Evolutionary conservation across 2,329 filamentous ascomycete species (phyloP), one percentile per base, ranked within the genome.

Genomic region (Alternaria sp.): DNA sequence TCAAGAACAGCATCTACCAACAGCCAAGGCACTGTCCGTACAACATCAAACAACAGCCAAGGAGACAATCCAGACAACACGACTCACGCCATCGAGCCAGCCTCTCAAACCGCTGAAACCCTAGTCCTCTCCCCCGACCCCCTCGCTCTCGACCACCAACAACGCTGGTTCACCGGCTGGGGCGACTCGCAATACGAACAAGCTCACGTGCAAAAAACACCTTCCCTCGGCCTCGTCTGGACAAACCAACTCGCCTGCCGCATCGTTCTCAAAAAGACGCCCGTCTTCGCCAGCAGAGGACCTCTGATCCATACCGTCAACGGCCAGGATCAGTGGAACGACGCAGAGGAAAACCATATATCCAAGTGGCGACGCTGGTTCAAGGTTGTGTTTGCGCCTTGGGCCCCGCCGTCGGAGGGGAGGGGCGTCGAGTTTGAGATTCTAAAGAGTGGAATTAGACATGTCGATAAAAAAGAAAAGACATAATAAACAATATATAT

Each of bases 81-180:
- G 1, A 62, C 69, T 7, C 58, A 54, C 38, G 65, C 67, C 1
- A 60, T 69, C 9, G 69, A 72, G 10, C 58, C 57, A 30, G 18
- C 57, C 25, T 57, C 54, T 9, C 70, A 74, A 28, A 43, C 38
- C 14, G 64, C 68, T 30, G 67, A 66, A 28, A 52, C 34, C 74
- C 79, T 76, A 28, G 79, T 76, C 34, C 79, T 75, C 45, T 85
- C 74, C 48, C 78, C 72, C 61, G 84, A 87, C 12, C 87, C 89
- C 0, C 83, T 97, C 38, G 86, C 87, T 32, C 86, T 97, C 9
- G 90, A 96, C 70, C 92, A 97, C 78, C 94, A 98, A 79, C 93
- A 97, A 77, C 87, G 92, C 44, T 97, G 94, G 87, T 97, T 97
- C 80, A 96, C 94, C 4, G 94, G 95, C 65, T 97, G 95, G 94